Evolutionary conservation across 805 yeast species (phyloP).

Genomic region (Komagataella pseudopastoris): DNA sequence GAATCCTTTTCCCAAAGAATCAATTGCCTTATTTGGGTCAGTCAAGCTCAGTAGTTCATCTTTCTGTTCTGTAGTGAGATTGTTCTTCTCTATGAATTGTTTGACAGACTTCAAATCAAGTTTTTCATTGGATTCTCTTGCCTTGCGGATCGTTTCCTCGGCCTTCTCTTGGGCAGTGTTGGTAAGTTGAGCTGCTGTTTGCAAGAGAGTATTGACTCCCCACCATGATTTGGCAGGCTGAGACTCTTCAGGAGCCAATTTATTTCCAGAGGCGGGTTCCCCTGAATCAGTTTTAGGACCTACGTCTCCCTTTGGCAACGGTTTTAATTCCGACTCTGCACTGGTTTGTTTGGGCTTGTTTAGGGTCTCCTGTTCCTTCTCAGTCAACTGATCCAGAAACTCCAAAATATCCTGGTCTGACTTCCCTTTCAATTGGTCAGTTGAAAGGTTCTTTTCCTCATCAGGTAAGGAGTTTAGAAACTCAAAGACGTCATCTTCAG

Average conservation of each 20-base stretch:
- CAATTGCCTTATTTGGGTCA: constrained; percentile 18
- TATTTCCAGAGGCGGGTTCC: constrained; percentile 1
- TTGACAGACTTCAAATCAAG: not conserved
- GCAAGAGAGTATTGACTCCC: not conserved
- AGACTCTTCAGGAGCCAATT: constrained; percentile 1
- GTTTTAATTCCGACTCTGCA: not conserved
- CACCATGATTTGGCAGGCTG: not conserved
- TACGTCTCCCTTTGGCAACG: not conserved
- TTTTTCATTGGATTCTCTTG: constrained; percentile 15
- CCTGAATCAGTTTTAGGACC: not conserved
- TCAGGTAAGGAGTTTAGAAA: constrained; percentile 74
- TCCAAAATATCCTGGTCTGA: constrained; percentile 38
- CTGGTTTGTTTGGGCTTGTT: constrained; percentile 1
- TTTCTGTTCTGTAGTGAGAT: constrained; percentile 3
- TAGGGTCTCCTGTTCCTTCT: constrained; percentile 14
- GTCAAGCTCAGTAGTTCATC: constrained; percentile 18
- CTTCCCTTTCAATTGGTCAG: constrained; percentile 18
- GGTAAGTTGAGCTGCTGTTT: not conserved
- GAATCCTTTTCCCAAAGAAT: constrained; percentile 22
- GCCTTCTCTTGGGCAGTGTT: constrained; percentile 31
- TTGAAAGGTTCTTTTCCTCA: constrained; percentile 18
- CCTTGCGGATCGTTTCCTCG: constrained; percentile 36
- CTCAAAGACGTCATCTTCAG: constrained; percentile 64
- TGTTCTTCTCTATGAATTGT: not conserved
- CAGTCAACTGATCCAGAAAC: constrained; percentile 58